These are phyloP conservation scores for Penicillium subrubescens DNA, from an alignment of 495 filamentous ascomycete species.

Conservation along the genomic window DNA sequence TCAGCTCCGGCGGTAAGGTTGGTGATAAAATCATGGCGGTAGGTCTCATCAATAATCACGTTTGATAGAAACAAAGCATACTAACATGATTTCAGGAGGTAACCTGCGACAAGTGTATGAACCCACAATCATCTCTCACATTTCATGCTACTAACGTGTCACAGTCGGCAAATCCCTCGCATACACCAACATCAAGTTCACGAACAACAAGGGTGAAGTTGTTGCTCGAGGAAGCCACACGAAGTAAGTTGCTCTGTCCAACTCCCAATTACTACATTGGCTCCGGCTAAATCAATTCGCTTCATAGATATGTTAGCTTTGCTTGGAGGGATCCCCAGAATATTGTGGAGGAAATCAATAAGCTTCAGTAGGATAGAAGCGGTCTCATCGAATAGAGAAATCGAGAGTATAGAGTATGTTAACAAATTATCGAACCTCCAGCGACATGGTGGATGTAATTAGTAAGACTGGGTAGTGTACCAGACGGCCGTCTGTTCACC, in stretches of 20 bases:
- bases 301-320: conserved; percentile 53
- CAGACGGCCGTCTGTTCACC: no score
- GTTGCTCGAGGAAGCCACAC: conserved; percentile 93
- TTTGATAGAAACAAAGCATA: not conserved
- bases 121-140: not conserved
- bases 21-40: conserved; percentile 75
- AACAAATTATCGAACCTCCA: no score
- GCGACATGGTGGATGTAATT: not conserved
- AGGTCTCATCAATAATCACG: conserved; percentile 15
- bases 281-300: not conserved
- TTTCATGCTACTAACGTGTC: conserved; percentile 3
- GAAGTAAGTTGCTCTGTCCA: conserved; percentile 61
- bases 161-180: conserved; percentile 91
- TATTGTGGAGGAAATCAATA: conserved; percentile 53
- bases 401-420: not conserved
- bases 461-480: not conserved
- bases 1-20: conserved; percentile 78
- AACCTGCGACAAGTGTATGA: conserved; percentile 82
- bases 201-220: conserved; percentile 72
- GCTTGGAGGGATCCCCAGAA: conserved; percentile 64
- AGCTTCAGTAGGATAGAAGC: conserved; percentile 7
- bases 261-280: not conserved
- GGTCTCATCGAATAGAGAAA: not conserved
- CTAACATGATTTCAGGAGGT: conserved; percentile 54
- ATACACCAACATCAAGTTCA: conserved; percentile 81